Conservation (phyloP, 345 rosid genomes). For the Stellera chamaejasme region DNA sequence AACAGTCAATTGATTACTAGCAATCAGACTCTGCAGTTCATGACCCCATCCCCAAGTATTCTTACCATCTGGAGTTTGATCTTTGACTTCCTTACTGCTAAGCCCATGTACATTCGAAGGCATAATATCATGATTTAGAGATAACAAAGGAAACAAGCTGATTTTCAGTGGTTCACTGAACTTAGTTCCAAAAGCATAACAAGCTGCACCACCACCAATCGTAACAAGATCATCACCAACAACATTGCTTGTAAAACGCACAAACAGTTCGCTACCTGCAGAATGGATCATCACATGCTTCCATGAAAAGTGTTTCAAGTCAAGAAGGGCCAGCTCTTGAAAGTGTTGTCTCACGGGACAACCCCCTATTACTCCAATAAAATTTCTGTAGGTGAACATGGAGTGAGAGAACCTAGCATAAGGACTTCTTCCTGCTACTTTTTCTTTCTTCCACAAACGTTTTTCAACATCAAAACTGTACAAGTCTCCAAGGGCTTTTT, state of each 20-base stretch:
- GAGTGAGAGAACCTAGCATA: slow-evolving; percentile 87
- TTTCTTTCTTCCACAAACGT: slow-evolving; percentile 58
- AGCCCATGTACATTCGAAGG: slow-evolving; percentile 12
- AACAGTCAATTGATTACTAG: slow-evolving; percentile 14
- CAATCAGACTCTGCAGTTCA: slow-evolving; percentile 12
- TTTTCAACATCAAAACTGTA: slow-evolving; percentile 62
- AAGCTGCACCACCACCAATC: slow-evolving; percentile 94
- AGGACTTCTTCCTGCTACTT: slow-evolving; percentile 59
- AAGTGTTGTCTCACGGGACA: slow-evolving; percentile 72
- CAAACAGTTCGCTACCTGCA: slow-evolving; percentile 57
- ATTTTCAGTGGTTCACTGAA: slow-evolving; percentile 74
- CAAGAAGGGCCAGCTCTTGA: slow-evolving; percentile 67
- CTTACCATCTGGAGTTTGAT: slow-evolving; percentile 19
- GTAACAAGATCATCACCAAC: slow-evolving; percentile 62
- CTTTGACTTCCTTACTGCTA: slow-evolving; percentile 11
- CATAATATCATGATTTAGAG: slow-evolving; percentile 15
- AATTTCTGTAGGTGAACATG: slow-evolving; percentile 59
- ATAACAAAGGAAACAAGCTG: slow-evolving; percentile 38
- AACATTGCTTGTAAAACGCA: slow-evolving; percentile 64
- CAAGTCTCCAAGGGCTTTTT: slow-evolving; percentile 63
- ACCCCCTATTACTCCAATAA: slow-evolving; percentile 82
- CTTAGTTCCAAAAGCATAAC: slow-evolving; percentile 96
- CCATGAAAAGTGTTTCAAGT: slow-evolving; percentile 47
- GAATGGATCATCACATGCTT: slow-evolving; percentile 52
- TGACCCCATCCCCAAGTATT: slow-evolving; percentile 19